A percentile compares a stretch with the other conserved stretches of the same genome.
These are phyloP conservation scores for Malassezia japonica DNA, from an alignment of 1,284 basidiomycete species.

Conservation along the genomic window DNA sequence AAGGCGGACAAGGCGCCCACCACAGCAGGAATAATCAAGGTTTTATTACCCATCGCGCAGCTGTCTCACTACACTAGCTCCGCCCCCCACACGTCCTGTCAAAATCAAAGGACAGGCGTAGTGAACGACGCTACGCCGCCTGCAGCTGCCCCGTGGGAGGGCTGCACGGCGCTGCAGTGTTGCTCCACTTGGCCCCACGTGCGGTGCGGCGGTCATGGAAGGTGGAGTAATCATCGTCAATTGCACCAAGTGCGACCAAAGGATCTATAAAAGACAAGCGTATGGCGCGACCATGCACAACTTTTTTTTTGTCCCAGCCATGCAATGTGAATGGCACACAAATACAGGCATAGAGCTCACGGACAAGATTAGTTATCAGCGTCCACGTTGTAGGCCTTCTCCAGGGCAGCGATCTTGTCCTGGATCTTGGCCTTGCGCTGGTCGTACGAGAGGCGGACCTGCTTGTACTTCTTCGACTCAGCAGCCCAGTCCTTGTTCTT, in stretches of 20 bases:
- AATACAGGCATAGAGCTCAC: neutral
- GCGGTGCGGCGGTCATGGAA: too few species aligned
- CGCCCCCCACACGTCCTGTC: too few species aligned
- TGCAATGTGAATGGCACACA: neutral
- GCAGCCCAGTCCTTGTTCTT: slow-evolving; percentile 87
- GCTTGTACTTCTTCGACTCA: slow-evolving; percentile 68
- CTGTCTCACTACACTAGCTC: too few species aligned
- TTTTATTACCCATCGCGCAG: too few species aligned
- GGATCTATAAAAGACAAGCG: slow-evolving; percentile 1
- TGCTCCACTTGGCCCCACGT: too few species aligned
- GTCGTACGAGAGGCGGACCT: slow-evolving; percentile 63
- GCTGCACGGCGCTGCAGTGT: too few species aligned
- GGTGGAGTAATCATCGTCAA: slow-evolving; percentile 8
- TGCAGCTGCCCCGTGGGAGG: too few species aligned
- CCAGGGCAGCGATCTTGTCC: slow-evolving; percentile 42
- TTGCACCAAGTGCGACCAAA: slow-evolving; percentile 7
- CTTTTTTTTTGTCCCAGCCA: neutral
- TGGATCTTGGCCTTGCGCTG: slow-evolving; percentile 52
- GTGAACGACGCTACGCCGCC: too few species aligned
- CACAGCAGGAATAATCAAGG: too few species aligned
- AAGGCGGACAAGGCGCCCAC: too few species aligned
- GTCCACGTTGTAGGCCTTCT: slow-evolving; percentile 17
- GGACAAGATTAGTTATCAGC: slow-evolving; percentile 7
- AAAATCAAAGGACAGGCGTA: too few species aligned
- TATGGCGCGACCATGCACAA: neutral